phyloP scores from a whole-genome alignment of 805 yeast species.

The Soucietia sequanensis region DNA sequence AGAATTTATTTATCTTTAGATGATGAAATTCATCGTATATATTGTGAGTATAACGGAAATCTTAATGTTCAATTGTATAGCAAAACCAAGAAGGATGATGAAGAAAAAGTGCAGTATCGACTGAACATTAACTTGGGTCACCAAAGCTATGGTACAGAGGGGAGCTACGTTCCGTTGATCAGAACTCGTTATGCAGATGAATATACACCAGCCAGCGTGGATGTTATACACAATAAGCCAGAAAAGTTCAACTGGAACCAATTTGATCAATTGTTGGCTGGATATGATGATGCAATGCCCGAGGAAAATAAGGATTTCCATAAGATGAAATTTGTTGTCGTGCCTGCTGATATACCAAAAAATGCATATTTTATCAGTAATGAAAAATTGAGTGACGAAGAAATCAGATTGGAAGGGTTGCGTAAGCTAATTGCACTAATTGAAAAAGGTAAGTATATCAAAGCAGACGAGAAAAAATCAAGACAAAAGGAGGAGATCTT shows the following conservation, averaged over 20 bases:
- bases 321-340: constrained; percentile 77
- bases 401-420: constrained; percentile 88
- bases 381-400: constrained; percentile 76
- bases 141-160: background rate
- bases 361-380: constrained; percentile 46
- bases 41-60: constrained; percentile 67
- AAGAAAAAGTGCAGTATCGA: no score
- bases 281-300: constrained; percentile 73
- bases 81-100: constrained; percentile 8
- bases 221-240: constrained; percentile 53
- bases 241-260: constrained; percentile 81
- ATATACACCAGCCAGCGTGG: constrained; percentile 57
- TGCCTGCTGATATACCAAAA: constrained; percentile 74
- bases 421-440: constrained; percentile 63
- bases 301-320: constrained; percentile 54
- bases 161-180: constrained; percentile 42
- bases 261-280: constrained; percentile 88
- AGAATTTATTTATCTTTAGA: constrained; percentile 74
- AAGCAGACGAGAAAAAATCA: constrained; percentile 4
- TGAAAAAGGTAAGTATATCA: constrained; percentile 52
- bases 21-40: constrained; percentile 82
- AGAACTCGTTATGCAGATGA: constrained; percentile 76
- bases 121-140: constrained; percentile 6
- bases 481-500: constrained; percentile 48
- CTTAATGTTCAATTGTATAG: constrained; percentile 77